Evolutionary conservation across 2,329 filamentous ascomycete genomes (phyloP), one percentile per base, ranked within the genome.

Genomic region (Anthostomella pinea): DNA sequence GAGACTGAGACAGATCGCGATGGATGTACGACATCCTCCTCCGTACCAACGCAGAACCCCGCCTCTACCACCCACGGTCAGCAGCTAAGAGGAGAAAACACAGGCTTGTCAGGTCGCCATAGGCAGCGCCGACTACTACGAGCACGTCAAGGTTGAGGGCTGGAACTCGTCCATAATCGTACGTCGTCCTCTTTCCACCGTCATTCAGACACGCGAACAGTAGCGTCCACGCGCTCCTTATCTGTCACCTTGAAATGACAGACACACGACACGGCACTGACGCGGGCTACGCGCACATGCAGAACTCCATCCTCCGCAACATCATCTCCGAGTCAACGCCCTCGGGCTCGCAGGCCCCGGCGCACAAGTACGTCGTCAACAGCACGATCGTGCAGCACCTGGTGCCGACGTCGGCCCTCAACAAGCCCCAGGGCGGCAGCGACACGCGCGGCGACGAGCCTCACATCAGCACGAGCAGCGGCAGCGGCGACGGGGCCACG

Each of bases 331-430:
- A 90, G 60, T 81, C 83, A 33, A 79, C 77, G 13, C 73, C 78
- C 13, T 62, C 73, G 30, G 67, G 73, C 44, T 69, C 72, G 43
- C 66, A 72, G 18, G 69, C 77, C 17, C 83, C 86, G 5, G 65
- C 71, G 11, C 95, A 83, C 79, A 97, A 97, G 68, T 97, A 91
- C 69, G 87, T 89, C 53, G 89, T 95, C 69, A 97, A 95, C 75
- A 94, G 87, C 72, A 97, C 91, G 50, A 96, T 97, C 60, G 94
- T 97, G 53, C 91, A 98, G 72, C 91, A 97, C 70, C 73, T 91
- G 21, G 79, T 84, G 14, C 78, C 83, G 36, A 83, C 79, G 9
- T 77, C 79, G 19, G 69, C 77, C 38, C 68, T 81, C 33, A 83
- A 79, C 67, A 80, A 79, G 65, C 60, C 77, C 44, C 70, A 72